Conservation (phyloP, 106 monocot species). For the Dendrobium nobile region DNA sequence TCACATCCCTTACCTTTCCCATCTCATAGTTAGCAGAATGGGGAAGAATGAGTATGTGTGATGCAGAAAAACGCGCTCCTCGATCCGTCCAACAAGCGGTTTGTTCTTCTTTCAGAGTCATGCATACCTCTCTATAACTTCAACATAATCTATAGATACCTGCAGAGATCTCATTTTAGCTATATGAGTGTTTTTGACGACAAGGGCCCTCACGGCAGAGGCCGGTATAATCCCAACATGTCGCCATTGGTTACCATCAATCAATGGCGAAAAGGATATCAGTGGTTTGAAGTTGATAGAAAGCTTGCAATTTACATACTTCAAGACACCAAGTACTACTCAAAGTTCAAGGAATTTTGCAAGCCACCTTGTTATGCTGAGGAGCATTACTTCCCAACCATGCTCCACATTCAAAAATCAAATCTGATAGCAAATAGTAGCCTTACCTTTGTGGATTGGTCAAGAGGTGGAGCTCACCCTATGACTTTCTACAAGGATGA, state of each 20-base stretch:
- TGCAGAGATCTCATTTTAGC: slow-evolving; percentile 35
- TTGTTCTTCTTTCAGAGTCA: slow-evolving; percentile 61
- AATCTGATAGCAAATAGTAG: slow-evolving; percentile 35
- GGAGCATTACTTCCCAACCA: slow-evolving; percentile 74
- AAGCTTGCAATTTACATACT: slow-evolving; percentile 31
- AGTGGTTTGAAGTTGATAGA: slow-evolving; percentile 60
- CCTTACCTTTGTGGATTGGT: slow-evolving; percentile 46
- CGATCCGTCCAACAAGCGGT: slow-evolving; percentile 52
- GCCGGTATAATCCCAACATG: slow-evolving; percentile 44
- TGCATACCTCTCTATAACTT: slow-evolving; percentile 71
- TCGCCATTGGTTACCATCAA: slow-evolving; percentile 32
- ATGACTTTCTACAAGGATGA: slow-evolving; percentile 35
- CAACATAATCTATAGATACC: slow-evolving; percentile 36
- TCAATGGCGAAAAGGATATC: slow-evolving; percentile 69
- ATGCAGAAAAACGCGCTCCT: slow-evolving; percentile 68
- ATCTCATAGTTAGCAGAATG: slow-evolving; percentile 37
- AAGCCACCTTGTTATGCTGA: slow-evolving; percentile 53
- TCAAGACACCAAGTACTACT: slow-evolving; percentile 42
- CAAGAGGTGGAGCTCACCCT: slow-evolving; percentile 57
- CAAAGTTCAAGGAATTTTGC: slow-evolving; percentile 46
- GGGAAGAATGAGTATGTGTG: slow-evolving; percentile 63
- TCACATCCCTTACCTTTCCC: neutral
- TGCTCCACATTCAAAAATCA: slow-evolving; percentile 43
- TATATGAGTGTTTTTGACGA: slow-evolving; percentile 45
- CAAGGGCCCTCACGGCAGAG: slow-evolving; percentile 33